Percentiles rank a stretch among this genome's conserved stretches.
Evolutionary conservation across 2,329 filamentous ascomycete genomes (phyloP).

Genomic region (Blastomyces gilchristii): DNA sequence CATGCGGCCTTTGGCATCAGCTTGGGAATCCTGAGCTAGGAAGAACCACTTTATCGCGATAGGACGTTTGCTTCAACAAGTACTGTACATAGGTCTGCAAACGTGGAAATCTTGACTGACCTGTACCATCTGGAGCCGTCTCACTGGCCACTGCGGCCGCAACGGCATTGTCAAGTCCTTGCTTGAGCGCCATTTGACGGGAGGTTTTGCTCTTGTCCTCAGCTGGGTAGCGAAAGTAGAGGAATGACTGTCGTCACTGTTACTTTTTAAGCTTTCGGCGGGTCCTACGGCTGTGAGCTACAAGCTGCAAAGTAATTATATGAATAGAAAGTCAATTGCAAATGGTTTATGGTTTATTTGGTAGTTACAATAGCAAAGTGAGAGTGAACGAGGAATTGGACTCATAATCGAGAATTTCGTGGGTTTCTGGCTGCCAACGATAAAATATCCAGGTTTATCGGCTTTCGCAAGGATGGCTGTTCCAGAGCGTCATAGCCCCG

Average conservation of each 20-base stretch:
- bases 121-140: conserved; percentile 21
- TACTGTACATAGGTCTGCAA: background rate
- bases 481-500: background rate
- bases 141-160: background rate
- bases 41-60: background rate
- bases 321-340: background rate
- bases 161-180: conserved; percentile 4
- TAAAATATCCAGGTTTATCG: background rate
- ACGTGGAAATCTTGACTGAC: conserved; percentile 15
- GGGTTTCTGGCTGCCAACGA: background rate
- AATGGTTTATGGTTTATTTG: background rate
- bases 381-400: background rate
- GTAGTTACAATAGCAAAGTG: background rate
- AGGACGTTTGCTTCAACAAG: background rate
- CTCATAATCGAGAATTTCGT: background rate
- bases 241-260: too few species aligned
- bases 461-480: background rate
- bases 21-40: background rate
- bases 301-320: background rate
- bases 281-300: too few species aligned
- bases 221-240: too few species aligned
- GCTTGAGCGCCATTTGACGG: conserved; percentile 14
- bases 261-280: background rate
- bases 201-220: background rate
- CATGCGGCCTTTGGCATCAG: background rate